Base-by-base conservation (phyloP, 1,284 basidiomycete species). In the Malassezia psittaci region DNA sequence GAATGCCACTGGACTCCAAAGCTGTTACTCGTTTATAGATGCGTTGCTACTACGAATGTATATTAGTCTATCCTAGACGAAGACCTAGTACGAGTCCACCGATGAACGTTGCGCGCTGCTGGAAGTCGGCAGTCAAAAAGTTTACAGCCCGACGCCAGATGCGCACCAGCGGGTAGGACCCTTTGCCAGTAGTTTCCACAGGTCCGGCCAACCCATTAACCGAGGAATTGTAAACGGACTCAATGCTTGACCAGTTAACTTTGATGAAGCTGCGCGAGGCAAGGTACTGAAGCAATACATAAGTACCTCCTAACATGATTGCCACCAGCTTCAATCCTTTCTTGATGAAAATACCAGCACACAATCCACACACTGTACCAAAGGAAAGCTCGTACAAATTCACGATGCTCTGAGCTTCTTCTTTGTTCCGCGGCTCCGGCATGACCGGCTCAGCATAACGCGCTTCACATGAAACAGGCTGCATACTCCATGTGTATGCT, bases 101-200 rank as follows among this genome's bases (percentile, higher is more conserved):
- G 36, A 80, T 47, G 66, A 80, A 79, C n/a, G 77, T 78, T 0
- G 79, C 79, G 47, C 79, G 68, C 58, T 78, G 86, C 72, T 90
- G 90, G 78, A 96, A 96, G 75, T 94, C 87, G 21, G 88, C 86
- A 0, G 87, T 88, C 69, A 96, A 78, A 78, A 96, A 96, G 76
- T 90, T 79, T 36, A 89, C 78, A 24, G 86, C 69, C 81, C 85
- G 83, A 44, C 76, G 80, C 81, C 85, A 88, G 37, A 87, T 73
- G 4, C 83, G 82, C 34, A 52, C 52, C 32, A 50, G 56, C 16
- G 49, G 59, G 42, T 51, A 54, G 19, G 45, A 54, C 2, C 48
- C 32, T 15, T 51, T 59, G 47, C 60, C 60, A 74, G 76, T 54
- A 85, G 75, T 60, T 21, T 62, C 60, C 1, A 35, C 72, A 19